Evolutionary conservation across 257 asterid genomes (phyloP).

Genomic region (Solanum chmielewskii): DNA sequence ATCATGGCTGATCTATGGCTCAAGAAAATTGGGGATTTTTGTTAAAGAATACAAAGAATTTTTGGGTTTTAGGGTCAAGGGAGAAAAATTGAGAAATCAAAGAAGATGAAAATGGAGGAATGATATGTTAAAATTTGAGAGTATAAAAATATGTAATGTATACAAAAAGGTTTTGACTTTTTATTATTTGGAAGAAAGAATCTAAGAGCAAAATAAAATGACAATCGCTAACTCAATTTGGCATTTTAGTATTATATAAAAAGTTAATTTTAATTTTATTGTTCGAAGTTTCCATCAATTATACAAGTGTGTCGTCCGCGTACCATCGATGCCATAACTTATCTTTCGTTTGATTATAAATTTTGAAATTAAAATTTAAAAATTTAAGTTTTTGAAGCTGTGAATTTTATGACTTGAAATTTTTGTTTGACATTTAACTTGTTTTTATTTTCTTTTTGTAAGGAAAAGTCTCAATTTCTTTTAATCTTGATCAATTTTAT

Average conservation of each 20-base stretch:
- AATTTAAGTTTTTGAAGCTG: not conserved
- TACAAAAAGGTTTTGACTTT: not conserved
- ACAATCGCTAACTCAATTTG: not conserved
- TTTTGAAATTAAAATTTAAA: no score
- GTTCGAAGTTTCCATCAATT: not conserved
- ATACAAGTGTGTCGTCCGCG: not conserved
- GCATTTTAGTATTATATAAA: not conserved
- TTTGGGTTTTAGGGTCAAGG: not conserved
- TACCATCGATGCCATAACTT: fast-evolving
- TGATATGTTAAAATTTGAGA: no score
- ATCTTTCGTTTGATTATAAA: no score
- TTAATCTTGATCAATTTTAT: no score
- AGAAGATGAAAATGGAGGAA: not conserved
- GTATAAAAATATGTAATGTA: not conserved
- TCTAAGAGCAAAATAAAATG: not conserved
- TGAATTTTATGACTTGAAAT: no score
- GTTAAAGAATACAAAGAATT: not conserved
- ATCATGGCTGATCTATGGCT: slow-evolving; percentile 19
- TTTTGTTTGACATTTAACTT: no score
- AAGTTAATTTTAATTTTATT: not conserved
- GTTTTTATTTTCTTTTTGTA: no score
- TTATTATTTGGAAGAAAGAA: not conserved
- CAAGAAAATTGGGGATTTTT: not conserved
- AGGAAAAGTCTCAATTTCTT: no score
- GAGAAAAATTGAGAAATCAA: not conserved